Percentiles rank a stretch among this genome's conserved stretches.
These are phyloP conservation scores for Biscogniauxia mediterranea DNA, from an alignment of 2,329 filamentous ascomycete genomes.

Conservation along the genomic window DNA sequence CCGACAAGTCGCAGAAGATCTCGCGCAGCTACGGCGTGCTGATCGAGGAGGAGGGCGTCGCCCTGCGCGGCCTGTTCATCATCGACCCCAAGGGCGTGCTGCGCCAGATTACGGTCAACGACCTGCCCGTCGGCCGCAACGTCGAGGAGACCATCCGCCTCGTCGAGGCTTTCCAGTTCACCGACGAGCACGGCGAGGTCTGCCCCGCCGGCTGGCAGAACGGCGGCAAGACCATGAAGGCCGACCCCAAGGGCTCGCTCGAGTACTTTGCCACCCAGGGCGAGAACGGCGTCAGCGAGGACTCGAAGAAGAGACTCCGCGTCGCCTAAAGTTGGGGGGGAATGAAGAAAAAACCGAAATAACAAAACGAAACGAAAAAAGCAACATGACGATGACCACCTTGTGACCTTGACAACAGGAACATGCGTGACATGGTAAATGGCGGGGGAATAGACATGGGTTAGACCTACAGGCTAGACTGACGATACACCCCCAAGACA, in stretches of 20 bases:
- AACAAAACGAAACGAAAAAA: no score
- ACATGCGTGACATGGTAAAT: not conserved
- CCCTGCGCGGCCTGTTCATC: slow-evolving; percentile 63
- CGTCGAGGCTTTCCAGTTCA: slow-evolving; percentile 75
- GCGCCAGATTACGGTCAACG: slow-evolving; percentile 64
- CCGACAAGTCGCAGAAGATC: slow-evolving; percentile 60
- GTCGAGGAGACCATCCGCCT: slow-evolving; percentile 66
- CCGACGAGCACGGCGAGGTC: slow-evolving; percentile 78
- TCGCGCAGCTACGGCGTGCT: slow-evolving; percentile 62
- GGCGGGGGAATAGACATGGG: not conserved
- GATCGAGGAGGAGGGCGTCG: slow-evolving; percentile 62
- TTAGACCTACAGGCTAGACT: no score
- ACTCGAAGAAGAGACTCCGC: not conserved
- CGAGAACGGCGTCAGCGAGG: not conserved
- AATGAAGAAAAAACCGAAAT: not conserved
- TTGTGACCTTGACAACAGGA: no score
- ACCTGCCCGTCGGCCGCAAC: slow-evolving; percentile 61
- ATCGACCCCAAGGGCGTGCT: slow-evolving; percentile 63
- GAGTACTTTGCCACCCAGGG: slow-evolving; percentile 43
- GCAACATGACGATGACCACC: no score
- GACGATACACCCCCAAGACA: no score
- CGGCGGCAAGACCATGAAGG: slow-evolving; percentile 49
- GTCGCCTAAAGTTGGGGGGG: not conserved
- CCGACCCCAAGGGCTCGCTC: slow-evolving; percentile 49
- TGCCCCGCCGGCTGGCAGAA: slow-evolving; percentile 54